Conservation (phyloP, 805 yeast species). For the Komagataella kurtzmanii region DNA sequence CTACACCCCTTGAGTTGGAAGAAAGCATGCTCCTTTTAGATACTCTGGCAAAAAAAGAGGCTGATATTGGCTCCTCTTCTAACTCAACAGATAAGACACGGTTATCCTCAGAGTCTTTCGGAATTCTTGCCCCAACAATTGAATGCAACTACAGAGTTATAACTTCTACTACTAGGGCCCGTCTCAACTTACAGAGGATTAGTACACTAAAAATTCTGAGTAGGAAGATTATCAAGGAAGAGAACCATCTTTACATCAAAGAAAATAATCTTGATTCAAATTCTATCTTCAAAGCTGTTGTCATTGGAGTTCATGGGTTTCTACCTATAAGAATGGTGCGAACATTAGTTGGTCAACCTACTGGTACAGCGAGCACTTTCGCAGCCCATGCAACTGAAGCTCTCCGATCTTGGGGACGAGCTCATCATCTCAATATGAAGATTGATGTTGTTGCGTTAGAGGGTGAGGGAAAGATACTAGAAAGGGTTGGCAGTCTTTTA, state of each 20-base stretch:
- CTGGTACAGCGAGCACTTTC: conserved; percentile 78
- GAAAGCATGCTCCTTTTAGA: conserved; percentile 7
- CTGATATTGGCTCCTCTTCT: not conserved
- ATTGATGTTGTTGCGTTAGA: conserved; percentile 83
- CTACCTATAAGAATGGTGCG: conserved; percentile 79
- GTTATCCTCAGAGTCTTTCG: not conserved
- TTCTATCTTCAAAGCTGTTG: conserved; percentile 32
- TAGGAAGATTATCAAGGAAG: conserved; percentile 1
- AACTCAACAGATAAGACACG: not conserved
- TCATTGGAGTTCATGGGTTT: conserved; percentile 93
- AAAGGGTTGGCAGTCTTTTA: conserved; percentile 65
- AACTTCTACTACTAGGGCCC: not conserved
- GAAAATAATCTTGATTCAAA: conserved; percentile 16
- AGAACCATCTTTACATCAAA: not conserved
- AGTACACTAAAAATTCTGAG: not conserved
- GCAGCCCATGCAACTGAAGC: conserved; percentile 71
- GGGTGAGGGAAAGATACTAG: conserved; percentile 80
- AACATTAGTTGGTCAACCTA: conserved; percentile 81
- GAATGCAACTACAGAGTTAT: not conserved
- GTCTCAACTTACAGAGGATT: not conserved
- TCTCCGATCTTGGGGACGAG: conserved; percentile 48
- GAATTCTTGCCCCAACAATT: not conserved
- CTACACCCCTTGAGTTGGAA: conserved; percentile 14
- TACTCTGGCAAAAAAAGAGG: not conserved
- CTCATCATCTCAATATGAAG: conserved; percentile 23